These are phyloP conservation scores for Coemansia sp. DNA, from an alignment of 192 early-diverging fungal species.

Conservation along the genomic window DNA sequence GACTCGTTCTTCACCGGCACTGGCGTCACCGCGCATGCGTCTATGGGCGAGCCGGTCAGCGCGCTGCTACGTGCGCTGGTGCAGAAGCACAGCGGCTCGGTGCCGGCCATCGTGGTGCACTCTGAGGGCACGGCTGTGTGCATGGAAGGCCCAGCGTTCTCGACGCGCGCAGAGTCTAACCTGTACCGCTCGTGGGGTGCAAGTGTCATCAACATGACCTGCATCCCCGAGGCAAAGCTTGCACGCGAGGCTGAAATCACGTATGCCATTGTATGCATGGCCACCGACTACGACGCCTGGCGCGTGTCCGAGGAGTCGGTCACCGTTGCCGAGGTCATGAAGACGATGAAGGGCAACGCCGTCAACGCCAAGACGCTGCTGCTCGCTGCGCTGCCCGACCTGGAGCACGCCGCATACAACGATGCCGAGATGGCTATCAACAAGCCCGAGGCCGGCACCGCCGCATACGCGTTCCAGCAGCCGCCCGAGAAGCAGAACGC, in stretches of 20 bases:
- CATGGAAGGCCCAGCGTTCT: slow-evolving; percentile 99
- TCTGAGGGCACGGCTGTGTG: slow-evolving; percentile 83
- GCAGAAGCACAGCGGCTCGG: slow-evolving; percentile 58
- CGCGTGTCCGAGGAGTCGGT: slow-evolving; percentile 78
- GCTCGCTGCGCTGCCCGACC: slow-evolving; percentile 70
- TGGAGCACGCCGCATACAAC: slow-evolving; percentile 62
- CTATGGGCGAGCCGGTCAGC: slow-evolving; percentile 95
- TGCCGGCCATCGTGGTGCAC: slow-evolving; percentile 62
- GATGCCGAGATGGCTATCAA: slow-evolving; percentile 57
- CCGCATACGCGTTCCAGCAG: slow-evolving; percentile 86
- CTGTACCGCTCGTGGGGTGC: slow-evolving; percentile 93
- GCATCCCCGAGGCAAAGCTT: slow-evolving; percentile 93
- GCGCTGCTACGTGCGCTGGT: slow-evolving; percentile 71
- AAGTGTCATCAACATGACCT: slow-evolving; percentile 98
- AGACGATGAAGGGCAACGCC: slow-evolving; percentile 83
- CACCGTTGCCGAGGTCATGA: slow-evolving; percentile 81
- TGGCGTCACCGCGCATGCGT: slow-evolving; percentile 89
- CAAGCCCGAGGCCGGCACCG: slow-evolving; percentile 72
- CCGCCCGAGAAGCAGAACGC: slow-evolving; percentile 67
- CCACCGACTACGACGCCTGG: slow-evolving; percentile 98
- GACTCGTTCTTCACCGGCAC: slow-evolving; percentile 89
- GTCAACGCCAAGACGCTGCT: slow-evolving; percentile 82
- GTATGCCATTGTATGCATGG: slow-evolving; percentile 99
- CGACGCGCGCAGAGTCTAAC: slow-evolving; percentile 94
- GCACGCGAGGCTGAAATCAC: slow-evolving; percentile 98